phyloP scores from a whole-genome alignment of 1,139 yeast species.

The Pichia sp. region DNA sequence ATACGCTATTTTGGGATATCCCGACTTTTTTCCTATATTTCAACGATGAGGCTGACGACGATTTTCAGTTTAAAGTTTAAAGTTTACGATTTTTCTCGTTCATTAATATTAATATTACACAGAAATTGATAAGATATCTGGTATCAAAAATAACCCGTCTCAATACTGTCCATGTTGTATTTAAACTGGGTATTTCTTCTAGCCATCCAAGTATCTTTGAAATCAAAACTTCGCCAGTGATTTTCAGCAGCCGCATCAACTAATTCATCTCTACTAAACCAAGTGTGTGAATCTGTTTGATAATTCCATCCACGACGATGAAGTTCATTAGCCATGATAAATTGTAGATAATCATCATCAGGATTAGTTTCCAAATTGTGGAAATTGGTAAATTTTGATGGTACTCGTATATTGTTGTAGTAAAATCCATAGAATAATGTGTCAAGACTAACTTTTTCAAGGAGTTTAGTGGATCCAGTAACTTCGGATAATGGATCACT shows the following conservation, averaged over 20 bases:
- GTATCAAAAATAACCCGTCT: conserved; percentile 4
- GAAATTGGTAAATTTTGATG: conserved; percentile 23
- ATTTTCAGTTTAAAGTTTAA: too few species aligned
- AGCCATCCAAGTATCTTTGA: conserved; percentile 82
- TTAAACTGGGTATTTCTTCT: conserved; percentile 70
- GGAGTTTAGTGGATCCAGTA: conserved; percentile 41
- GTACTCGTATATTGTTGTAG: conserved; percentile 43
- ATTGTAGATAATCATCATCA: conserved; percentile 54
- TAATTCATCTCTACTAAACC: conserved; percentile 62
- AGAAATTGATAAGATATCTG: not conserved
- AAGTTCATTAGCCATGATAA: conserved; percentile 79
- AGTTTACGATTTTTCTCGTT: too few species aligned
- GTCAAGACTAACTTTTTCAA: conserved; percentile 75
- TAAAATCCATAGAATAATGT: conserved; percentile 91
- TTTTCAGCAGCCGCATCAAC: conserved; percentile 17
- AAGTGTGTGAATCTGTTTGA: conserved; percentile 68
- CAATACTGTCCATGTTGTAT: conserved; percentile 33
- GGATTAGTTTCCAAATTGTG: conserved; percentile 15
- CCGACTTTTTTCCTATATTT: too few species aligned
- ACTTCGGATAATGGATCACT: conserved; percentile 72
- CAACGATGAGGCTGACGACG: too few species aligned
- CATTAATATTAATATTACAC: not conserved
- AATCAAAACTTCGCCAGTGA: conserved; percentile 75
- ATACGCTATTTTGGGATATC: too few species aligned
- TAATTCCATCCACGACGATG: conserved; percentile 82